Percentiles rank a stretch among this genome's conserved stretches.
phyloP scores from a whole-genome alignment of 352 stramenopile species.

The Phytophthora cactorum region DNA sequence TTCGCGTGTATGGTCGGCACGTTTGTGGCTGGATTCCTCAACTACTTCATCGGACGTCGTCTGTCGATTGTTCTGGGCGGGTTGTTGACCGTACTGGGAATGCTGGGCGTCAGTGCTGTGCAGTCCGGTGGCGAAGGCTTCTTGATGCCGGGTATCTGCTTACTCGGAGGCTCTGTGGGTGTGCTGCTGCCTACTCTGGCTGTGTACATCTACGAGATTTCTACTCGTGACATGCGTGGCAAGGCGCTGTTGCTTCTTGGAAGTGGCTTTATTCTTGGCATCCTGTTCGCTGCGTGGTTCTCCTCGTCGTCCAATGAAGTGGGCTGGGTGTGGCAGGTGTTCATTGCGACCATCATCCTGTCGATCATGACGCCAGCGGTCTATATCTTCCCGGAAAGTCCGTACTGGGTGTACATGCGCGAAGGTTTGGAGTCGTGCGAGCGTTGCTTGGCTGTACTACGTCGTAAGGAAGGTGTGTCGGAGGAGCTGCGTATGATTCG shows the following conservation, averaged over 20 bases:
- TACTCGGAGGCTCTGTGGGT: conserved; percentile 64
- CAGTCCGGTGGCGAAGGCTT: conserved; percentile 59
- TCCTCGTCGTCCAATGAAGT: conserved; percentile 74
- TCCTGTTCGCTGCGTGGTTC: conserved; percentile 70
- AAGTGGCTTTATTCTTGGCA: conserved; percentile 71
- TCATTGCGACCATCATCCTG: conserved; percentile 77
- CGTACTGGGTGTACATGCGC: conserved; percentile 86
- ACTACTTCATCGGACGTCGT: conserved; percentile 78
- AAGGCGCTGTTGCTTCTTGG: conserved; percentile 81
- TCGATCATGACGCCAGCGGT: conserved; percentile 82
- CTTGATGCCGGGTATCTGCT: conserved; percentile 65
- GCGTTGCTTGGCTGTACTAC: conserved; percentile 70
- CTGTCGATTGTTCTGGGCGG: conserved; percentile 77
- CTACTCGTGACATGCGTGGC: conserved; percentile 81
- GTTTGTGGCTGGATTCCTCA: conserved; percentile 59
- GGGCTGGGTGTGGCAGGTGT: conserved; percentile 88
- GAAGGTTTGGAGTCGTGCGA: conserved; percentile 80
- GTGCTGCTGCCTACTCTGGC: conserved; percentile 76
- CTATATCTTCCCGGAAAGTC: conserved; percentile 87
- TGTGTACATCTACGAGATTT: conserved; percentile 90
- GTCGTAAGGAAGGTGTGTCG: conserved; percentile 76
- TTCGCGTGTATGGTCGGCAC: conserved; percentile 54
- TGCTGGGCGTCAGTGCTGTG: conserved; percentile 72
- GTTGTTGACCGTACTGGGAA: conserved; percentile 70
- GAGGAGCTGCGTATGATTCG: conserved; percentile 83